phyloP scores from a whole-genome alignment of 2,329 filamentous ascomycete genomes.

The Didymella pomorum region DNA sequence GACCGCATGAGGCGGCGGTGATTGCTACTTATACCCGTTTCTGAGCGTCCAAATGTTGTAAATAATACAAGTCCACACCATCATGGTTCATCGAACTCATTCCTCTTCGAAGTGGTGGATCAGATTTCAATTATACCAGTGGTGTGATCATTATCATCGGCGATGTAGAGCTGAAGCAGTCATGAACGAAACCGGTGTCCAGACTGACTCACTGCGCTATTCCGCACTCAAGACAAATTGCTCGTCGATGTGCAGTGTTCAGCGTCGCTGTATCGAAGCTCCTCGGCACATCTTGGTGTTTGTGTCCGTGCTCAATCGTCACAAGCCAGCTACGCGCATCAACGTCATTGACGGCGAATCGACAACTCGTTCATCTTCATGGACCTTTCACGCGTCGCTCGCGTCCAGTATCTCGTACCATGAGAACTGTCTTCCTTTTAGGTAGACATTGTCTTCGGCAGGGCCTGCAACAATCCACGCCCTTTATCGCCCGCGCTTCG shows the following conservation, averaged over 20 bases:
- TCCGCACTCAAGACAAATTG: not conserved
- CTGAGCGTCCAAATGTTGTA: constrained; percentile 6
- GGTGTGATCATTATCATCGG: not conserved
- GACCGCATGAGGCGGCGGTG: constrained; percentile 30
- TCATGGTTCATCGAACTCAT: not conserved
- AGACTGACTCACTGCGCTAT: not conserved
- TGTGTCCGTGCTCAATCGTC: constrained; percentile 21
- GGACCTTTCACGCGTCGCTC: constrained; percentile 34
- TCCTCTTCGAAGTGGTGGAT: not conserved
- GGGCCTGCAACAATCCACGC: constrained; percentile 39
- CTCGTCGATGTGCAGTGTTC: not conserved
- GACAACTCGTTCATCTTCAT: constrained; percentile 28
- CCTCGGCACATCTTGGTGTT: constrained; percentile 1
- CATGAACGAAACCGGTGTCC: not conserved
- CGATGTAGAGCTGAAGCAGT: not conserved
- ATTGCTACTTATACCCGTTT: not conserved
- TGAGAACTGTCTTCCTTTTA: constrained; percentile 60
- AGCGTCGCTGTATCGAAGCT: not conserved
- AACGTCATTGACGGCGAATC: constrained; percentile 33
- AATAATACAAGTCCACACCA: not conserved
- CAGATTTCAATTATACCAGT: not conserved
- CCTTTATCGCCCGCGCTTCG: constrained; percentile 27
- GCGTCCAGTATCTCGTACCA: constrained; percentile 46
- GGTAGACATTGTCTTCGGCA: constrained; percentile 60
- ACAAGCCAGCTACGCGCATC: constrained; percentile 28